Evolutionary conservation across 768 basidiomycete species (phyloP).

Genomic region (Scleroderma bovista): DNA sequence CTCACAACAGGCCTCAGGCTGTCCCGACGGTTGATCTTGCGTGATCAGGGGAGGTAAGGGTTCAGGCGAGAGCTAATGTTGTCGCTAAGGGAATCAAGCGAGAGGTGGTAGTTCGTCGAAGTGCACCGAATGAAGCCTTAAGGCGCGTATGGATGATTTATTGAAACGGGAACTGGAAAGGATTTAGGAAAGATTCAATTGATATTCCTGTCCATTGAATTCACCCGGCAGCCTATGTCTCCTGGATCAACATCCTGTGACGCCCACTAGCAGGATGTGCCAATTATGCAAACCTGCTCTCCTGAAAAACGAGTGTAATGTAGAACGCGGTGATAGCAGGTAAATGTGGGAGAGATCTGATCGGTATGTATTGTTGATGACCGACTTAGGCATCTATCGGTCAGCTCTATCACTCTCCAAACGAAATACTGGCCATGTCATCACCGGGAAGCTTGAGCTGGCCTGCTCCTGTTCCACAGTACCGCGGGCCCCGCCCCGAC

Average conservation of each 20-base stretch:
- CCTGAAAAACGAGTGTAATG: conserved; percentile 77
- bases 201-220: too few species aligned
- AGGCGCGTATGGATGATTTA: too few species aligned
- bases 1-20: too few species aligned
- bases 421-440: conserved; percentile 66
- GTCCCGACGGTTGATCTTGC: too few species aligned
- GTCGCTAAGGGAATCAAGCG: too few species aligned
- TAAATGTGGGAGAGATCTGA: conserved; percentile 89
- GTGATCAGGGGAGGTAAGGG: too few species aligned
- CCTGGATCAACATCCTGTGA: conserved; percentile 71
- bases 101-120: too few species aligned
- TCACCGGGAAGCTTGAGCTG: conserved; percentile 67
- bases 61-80: too few species aligned
- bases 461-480: conserved; percentile 79
- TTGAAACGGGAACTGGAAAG: too few species aligned
- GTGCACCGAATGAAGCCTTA: too few species aligned
- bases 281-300: conserved; percentile 53
- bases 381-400: conserved; percentile 54
- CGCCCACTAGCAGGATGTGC: conserved; percentile 44
- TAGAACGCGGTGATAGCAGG: conserved; percentile 91
- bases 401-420: neutral
- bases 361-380: conserved; percentile 94
- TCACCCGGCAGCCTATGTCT: conserved; percentile 59
- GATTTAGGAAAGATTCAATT: too few species aligned
- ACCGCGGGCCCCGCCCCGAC: conserved; percentile 52